Evolutionary conservation across 2,329 filamentous ascomycete species (phyloP), one percentile per base, ranked within the genome.

Genomic region (Pestalotiopsis sp.): DNA sequence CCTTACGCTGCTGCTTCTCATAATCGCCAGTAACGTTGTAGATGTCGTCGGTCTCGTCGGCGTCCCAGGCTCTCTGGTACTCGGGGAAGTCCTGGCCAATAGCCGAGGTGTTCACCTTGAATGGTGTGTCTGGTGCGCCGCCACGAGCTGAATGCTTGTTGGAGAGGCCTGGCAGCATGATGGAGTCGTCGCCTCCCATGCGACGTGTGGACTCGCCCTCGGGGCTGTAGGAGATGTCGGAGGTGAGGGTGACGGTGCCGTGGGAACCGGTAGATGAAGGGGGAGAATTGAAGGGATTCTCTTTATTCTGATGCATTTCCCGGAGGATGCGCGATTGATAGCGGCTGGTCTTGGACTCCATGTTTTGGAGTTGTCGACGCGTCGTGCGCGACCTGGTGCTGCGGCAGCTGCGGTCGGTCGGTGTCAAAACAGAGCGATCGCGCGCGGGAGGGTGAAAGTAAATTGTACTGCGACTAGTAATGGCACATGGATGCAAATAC

Each of bases 221-320:
- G 48, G 83, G 84, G 67, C 83, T 82, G 67, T 84, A 83, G 69
- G 86, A 85, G 72, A 88, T 78, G 56, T 85, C 84, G 48, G 85
- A 86, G 64, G 85, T 88, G 66, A 84, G 82, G 73, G 84, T 86
- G 70, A 88, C 81, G 69, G 85, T 86, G 75, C 86, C 85, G 77
- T 87, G 85, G 65, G 84, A 86, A 66, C 85, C 86, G 38, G 86
- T 88, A 6, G 86, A 88, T 6, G 86, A 87, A 22, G 86, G 85
- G 4, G 86, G 86, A 22, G 86, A 88, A 77, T 86, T 86, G 78
- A 87, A 88, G 5, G 86, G 85, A 75, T 88, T 86, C 68, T 85
- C 81, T 75, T 67, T 75, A 71, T 76, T 72, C 26, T 78, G 75
- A 70, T 75, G 74, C 76, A 78, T 78, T 73, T 78, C 76, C 70